Base-by-base conservation (phyloP, 140 eudicot species). In the Oenanthe javanica region DNA sequence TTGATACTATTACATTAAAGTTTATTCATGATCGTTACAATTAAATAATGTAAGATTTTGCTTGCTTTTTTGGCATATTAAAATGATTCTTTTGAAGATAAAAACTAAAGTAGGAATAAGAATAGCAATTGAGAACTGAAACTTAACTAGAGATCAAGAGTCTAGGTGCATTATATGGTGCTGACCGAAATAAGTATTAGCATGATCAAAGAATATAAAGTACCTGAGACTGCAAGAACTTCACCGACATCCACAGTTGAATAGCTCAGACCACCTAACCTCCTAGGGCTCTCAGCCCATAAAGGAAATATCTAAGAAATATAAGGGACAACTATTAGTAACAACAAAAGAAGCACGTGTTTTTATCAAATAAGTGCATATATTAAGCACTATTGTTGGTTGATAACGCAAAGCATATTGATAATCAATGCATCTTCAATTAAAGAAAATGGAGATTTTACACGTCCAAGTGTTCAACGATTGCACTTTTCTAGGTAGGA, bases 261-360 rank as follows among this genome's bases (percentile, higher is more conserved):
- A 83, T 78, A 87, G 46, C 89, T 74, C 55, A 89, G 78, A 42
- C 93, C 93, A 25, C 93, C 90, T 46, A 83, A 77, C 19, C 78
- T 85, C 66, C 79, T 79, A 31, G 93, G 90, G 76, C 93, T 89
- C 80, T 66, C 93, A 16, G 89, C 87, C 90, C 93, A 89, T 38
- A 87, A 66, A n/a, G 93, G 83, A 77, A 89, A 89, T 79, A 87
- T 87, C 93, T 89, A 31, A 25, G 72, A 16, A 11, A 76, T 51
- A 51, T 15, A 55, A 23, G 40, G 74, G 0, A 19, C 27, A 15
- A 5, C 15, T 8, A 55, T 55, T 21, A 16, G 63, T 55, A 55
- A 18, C 59, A 16, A 16, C 4, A 55, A 18, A 1, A 16, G 18
- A 18, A 55, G 1, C 13, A 9, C 23, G 0, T 31, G 0, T 55